Base-by-base conservation (phyloP, 2,329 filamentous ascomycete genomes). In the Tolypocladium ovalisporum region DNA sequence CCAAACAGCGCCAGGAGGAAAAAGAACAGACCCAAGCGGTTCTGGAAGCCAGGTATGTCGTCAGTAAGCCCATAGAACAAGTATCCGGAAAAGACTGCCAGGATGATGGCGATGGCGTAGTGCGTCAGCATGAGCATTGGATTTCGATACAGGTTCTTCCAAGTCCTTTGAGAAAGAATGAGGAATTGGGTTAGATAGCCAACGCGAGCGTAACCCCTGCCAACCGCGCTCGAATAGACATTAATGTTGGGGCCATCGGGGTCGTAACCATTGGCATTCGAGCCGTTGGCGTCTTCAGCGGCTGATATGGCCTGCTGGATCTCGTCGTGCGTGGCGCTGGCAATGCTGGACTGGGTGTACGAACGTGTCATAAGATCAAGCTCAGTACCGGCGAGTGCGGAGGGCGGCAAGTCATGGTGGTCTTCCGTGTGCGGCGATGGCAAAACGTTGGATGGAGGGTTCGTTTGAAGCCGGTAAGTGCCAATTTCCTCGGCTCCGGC, bases 81-180 rank as follows among this genome's bases (percentile, higher is more conserved):
- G 72, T 89, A 97, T 4, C 94, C 94, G 2, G 93, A 92, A 58
- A 99, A 88, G 6, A 97, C 93, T 1, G 92, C 94, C 7, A 99
- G 82, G 0, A 97, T 76, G 60, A 99, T 97, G 9, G 94, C 91
- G 63, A 97, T 97, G 40, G 94, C 94, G 69, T 97, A 99, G 73
- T 99, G 94, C 0, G 92, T 97, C 58, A 99, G 82, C 94, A 99
- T 99, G 59, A 99, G 78, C 83, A 97, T 92, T 1, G 94, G 94
- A 70, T 99, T 97, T 58, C 94, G 86, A 76, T 99, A 97, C 8
- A 99, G 80, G 68, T 99, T 99, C 68, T 89, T 91, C 93, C 93
- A 99, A 0, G 94, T 99, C 52, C 94, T 85, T 65, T 86, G 82
- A 0, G 93, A 96, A 15, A 99, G 78, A 64, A 99, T 97, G 56